Evolutionary conservation across 306 rosid species (phyloP).

Genomic region (Castanea crenata): DNA sequence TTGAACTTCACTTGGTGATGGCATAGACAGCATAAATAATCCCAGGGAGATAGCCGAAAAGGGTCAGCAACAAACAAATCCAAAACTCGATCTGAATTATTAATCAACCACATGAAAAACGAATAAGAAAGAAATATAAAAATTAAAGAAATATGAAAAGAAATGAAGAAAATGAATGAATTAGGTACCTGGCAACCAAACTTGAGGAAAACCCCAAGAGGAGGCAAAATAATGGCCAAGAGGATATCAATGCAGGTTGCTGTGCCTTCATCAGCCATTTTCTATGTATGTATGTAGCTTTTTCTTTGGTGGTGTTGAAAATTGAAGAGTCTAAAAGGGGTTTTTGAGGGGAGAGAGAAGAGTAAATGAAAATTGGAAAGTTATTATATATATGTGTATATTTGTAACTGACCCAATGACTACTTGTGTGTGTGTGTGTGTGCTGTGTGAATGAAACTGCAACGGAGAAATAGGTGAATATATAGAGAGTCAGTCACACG

Average conservation of each 20-base stretch:
- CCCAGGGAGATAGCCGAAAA: conserved; percentile 70
- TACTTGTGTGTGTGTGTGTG: background rate
- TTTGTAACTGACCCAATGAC: background rate
- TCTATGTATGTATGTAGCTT: background rate
- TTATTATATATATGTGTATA: no score
- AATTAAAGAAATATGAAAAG: no score
- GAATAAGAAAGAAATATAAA: no score
- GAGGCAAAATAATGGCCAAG: conserved; percentile 77
- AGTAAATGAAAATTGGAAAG: no score
- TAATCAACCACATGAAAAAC: background rate
- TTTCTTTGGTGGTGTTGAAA: background rate
- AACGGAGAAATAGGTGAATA: background rate
- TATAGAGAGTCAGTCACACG: conserved; percentile 21
- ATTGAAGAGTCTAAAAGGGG: no score
- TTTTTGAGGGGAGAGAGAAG: background rate
- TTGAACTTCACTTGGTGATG: conserved; percentile 58
- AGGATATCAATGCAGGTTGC: conserved; percentile 62
- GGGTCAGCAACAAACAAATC: conserved; percentile 74
- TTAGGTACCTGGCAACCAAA: conserved; percentile 57
- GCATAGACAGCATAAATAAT: conserved; percentile 66
- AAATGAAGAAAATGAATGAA: no score
- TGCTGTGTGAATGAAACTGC: background rate
- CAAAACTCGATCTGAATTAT: conserved; percentile 68
- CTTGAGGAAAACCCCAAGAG: conserved; percentile 91
- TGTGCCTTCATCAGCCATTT: conserved; percentile 44